Evolutionary conservation across 1,139 yeast genomes (phyloP), one percentile per base, ranked within the genome.

Genomic region (Groenewaldozyma sp.): DNA sequence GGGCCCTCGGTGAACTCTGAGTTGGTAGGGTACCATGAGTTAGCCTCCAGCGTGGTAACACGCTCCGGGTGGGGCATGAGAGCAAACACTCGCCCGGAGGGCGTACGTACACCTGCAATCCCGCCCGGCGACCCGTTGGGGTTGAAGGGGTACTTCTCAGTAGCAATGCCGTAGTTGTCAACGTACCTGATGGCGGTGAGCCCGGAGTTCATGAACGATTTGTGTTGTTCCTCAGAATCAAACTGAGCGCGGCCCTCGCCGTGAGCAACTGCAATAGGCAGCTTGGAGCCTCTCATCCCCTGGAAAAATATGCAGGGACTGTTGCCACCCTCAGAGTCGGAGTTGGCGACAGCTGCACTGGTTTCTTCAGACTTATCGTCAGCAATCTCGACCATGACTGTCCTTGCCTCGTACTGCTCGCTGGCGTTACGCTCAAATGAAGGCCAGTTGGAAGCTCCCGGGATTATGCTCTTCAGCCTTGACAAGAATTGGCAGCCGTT

Each of bases 61-160:
- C 99, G 84, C 65, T 93, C 99, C 20, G 99, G 98, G 60, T 93
- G 99, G 36, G 99, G 99, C 99, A 93, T 93, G 87, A 93, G 77
- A 2, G 97, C 97, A 55, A 93, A 70, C 3, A 93, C 96, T 62
- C 98, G 78, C 50, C 98, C 98, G 57, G 84, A 84, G 42, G 82
- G 83, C 38, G 91, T 78, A 48, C 82, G 72, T 46, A 93, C 76
- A 70, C 96, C 99, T 33, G 96, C 83, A 56, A 93, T 83, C 64
- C 95, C 97, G 40, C 74, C 74, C 36, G 93, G 86, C 17, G 96
- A 84, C 31, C 99, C 99, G 63, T 93, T 93, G 44, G 98, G 98
- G 68, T 91, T 91, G 68, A 71, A 82, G 49, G 99, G 99, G 60
- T 82, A 91, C 54, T 68, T 71, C 58, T 77, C 81, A 29, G 99